phyloP scores from a whole-genome alignment of 805 yeast species.

The Blastobotrys chiropterorum region DNA sequence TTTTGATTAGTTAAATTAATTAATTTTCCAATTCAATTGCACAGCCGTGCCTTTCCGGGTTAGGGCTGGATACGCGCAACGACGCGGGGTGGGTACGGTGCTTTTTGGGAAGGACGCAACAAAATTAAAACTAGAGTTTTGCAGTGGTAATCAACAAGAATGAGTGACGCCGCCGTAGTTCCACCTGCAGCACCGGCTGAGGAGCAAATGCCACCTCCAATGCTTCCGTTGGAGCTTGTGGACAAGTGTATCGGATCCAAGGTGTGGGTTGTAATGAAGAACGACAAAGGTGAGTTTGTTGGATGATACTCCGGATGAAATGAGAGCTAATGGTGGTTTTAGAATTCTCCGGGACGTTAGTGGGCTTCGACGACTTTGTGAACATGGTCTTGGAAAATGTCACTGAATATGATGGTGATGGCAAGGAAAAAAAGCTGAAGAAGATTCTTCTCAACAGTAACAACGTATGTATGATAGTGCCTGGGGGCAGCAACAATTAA shows the following conservation, averaged over 20 bases:
- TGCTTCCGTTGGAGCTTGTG: constrained; percentile 74
- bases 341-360: constrained; percentile 82
- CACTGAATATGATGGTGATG: constrained; percentile 42
- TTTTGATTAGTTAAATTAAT: too few species aligned
- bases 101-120: too few species aligned
- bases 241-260: constrained; percentile 81
- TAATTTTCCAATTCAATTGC: too few species aligned
- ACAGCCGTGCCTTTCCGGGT: too few species aligned
- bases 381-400: constrained; percentile 76
- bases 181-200: too few species aligned
- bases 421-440: constrained; percentile 22
- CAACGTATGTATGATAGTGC: constrained; percentile 35
- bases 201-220: too few species aligned
- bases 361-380: constrained; percentile 94
- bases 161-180: too few species aligned
- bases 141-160: too few species aligned
- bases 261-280: constrained; percentile 64
- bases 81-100: too few species aligned
- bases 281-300: constrained; percentile 31
- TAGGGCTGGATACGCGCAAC: too few species aligned
- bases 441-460: constrained; percentile 36
- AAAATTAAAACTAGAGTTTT: too few species aligned
- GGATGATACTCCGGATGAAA: too few species aligned
- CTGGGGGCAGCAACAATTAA: constrained; percentile 8
- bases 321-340: constrained; percentile 34